Base-by-base conservation (phyloP, 140 eudicot species). In the Oenanthe javanica region DNA sequence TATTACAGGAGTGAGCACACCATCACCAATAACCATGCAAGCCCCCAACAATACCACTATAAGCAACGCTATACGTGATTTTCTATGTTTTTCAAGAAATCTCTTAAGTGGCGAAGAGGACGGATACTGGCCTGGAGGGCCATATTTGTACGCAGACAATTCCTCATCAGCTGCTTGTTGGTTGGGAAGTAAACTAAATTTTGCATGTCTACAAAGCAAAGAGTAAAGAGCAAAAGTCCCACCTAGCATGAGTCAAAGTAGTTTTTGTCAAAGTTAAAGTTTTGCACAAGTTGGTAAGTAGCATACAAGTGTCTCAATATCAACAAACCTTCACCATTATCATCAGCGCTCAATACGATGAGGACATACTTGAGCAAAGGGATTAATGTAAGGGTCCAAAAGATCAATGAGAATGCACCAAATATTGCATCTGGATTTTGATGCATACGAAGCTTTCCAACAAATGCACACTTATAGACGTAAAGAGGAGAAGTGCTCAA, bases 151-250 rank as follows among this genome's bases (percentile, higher is more conserved):
- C 49, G 94, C 78, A 14, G 96, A 86, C 82, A 94, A 84, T 77
- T 94, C 98, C 87, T 94, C 97, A 73, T 94, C 97, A 9, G 98
- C 98, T 80, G 98, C 98, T 90, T 94, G 98, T 74, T 94, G 98
- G 90, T 90, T 92, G n/a, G 96, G 97, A 87, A 94, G 98, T 82
- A 94, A 84, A 82, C 97, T 90, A 72, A 94, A 86, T 80, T 89
- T 92, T 13, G 94, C 96, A 85, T 94, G 96, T 84, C 98, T 86
- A 77, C 97, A 86, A 92, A 90, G 74, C 74, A 67, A 36, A 67
- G 74, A 67, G 46, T 67, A 67, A 36, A 67, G 74, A 67, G 74
- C 97, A 85, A 94, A 90, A 14, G 94, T 88, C 81, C 97, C 98
- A 83, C 98, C 98, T 94, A 85, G 52, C 72, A 67, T 9, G 57